Base-by-base conservation (phyloP, 2,329 filamentous ascomycete species). In the Immersiporthe knoxdaviesiana region DNA sequence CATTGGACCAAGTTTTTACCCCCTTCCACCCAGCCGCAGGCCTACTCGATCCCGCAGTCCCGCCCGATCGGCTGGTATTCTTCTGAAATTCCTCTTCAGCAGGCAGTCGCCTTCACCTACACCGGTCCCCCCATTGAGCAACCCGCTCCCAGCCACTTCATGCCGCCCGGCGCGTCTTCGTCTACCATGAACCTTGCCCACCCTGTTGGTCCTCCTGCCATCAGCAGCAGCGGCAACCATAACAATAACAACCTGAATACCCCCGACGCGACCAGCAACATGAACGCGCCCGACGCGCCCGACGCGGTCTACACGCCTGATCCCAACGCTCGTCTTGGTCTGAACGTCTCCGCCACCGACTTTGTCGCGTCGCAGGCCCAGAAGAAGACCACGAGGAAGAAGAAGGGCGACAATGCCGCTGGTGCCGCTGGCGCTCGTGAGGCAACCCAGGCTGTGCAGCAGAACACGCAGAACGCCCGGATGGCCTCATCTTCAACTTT, bases 321-420 rank as follows among this genome's bases (percentile, higher is more conserved):
- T 30, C 62, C 62, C 10, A 14, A 54, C 14, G 62, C 62, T 7
- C 62, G 62, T 32, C 62, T 64, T 39, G 47, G 62, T 5, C 47
- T 64, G 24, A 32, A 52, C 32, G 24, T 37, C 47, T 64, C 62
- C 21, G 44, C 62, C n/a, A 54, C 5, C 30, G 62, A 56, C 1
- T 64, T 24, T 30, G n/a, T 64, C 24, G 30, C 47, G 30, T 14
- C 10, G 30, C 62, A 64, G 12, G 12, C 62, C 21, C n/a, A n/a
- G 16, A 64, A 37, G 30, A 50, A 64, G 30, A 32, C 24, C 30
- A 64, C 54, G 12, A 18, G 3, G 30, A 64, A 37, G 30, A 64
- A 37, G 44, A 35, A 64, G 6, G 10, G 16, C 21, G 24, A 54
- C 12, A 18, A 2, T 1, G 30, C 59, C 5, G 7, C n/a, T n/a